Percentiles rank a stretch among this genome's conserved stretches.
Conservation (phyloP, 1,284 basidiomycete genomes). For the Apiotrichum mycotoxinovorans region DNA sequence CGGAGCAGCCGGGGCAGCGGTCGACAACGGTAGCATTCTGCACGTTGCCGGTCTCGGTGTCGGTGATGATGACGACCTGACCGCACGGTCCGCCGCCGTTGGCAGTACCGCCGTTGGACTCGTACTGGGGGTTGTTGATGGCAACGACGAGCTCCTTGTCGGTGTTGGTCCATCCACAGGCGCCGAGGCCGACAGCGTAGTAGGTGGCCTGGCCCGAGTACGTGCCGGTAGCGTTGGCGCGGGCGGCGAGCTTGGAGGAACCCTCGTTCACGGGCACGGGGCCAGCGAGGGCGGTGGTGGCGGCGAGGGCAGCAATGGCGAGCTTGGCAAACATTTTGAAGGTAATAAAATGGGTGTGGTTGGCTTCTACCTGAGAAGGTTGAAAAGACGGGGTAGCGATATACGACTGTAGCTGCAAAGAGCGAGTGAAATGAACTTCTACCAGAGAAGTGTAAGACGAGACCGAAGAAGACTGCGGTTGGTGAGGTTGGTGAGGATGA, state of each 20-base stretch:
- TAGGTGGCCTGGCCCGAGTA: conserved; percentile 28
- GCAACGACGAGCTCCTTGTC: conserved; percentile 41
- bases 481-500: not conserved
- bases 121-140: conserved; percentile 34
- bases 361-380: not conserved
- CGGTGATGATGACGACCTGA: conserved; percentile 62
- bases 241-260: not conserved
- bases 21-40: conserved; percentile 62
- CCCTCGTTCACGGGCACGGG: conserved; percentile 12
- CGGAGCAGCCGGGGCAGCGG: conserved; percentile 48
- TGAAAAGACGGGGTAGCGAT: not conserved
- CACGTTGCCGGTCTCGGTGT: conserved; percentile 57
- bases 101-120: conserved; percentile 3
- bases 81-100: conserved; percentile 43
- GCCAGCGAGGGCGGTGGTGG: conserved; percentile 26
- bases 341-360: not conserved
- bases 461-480: not conserved
- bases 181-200: conserved; percentile 44
- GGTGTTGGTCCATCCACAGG: conserved; percentile 35
- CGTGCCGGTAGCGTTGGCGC: not conserved
- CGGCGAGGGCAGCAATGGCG: conserved; percentile 25
- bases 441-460: not conserved
- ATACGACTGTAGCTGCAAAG: too few species aligned
- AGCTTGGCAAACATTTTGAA: conserved; percentile 24
- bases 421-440: not conserved